Evolutionary conservation across 305 asterid genomes (phyloP), one percentile per base, ranked within the genome.

Genomic region (Rubia peregrina): DNA sequence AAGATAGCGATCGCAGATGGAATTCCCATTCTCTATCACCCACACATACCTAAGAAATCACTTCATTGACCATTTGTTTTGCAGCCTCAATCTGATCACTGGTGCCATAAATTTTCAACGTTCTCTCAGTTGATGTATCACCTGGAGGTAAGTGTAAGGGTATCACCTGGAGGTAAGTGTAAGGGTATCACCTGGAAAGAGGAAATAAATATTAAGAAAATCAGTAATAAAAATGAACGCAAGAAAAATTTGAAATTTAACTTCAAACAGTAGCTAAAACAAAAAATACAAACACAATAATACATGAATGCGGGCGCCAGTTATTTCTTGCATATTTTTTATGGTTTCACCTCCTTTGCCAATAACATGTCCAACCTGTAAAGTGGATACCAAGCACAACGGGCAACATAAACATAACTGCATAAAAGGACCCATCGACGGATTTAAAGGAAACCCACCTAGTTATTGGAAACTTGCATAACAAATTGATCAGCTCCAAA

Each of bases 311-410:
- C 97, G 96, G 67, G 99, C 99, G 24, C 99, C 99, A 4, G 96
- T 75, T 17, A 71, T 82, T 19, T 93, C 90, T 85, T 94, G 99
- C 96, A 94, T 91, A 74, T 71, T 94, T 77, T 90, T 91, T 68
- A 94, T 94, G 79, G 99, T 91, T 80, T 94, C 99, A 33, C 99
- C 99, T 62, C 99, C 98, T 86, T 94, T 94, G 61, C 99, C 99
- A 78, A 94, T 94, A 67, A 94, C 95, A 81, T 89, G 98, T 21
- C 99, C 99, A 73, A 94, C 98, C 96, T 91, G 81, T 73, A 65
- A 70, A 11, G 66, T 19, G 6, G 59, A 70, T 22, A 53, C 2
- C 53, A 16, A 24, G 26, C 36, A 61, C 46, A 30, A 59, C 70
- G 3, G 40, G 59, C 51, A 22, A 59, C n/a, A 21, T 0, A 16